Percentiles rank a stretch among this genome's conserved stretches.
phyloP scores from a whole-genome alignment of 202 grass and related monocot species.

The Carex arenaria region DNA sequence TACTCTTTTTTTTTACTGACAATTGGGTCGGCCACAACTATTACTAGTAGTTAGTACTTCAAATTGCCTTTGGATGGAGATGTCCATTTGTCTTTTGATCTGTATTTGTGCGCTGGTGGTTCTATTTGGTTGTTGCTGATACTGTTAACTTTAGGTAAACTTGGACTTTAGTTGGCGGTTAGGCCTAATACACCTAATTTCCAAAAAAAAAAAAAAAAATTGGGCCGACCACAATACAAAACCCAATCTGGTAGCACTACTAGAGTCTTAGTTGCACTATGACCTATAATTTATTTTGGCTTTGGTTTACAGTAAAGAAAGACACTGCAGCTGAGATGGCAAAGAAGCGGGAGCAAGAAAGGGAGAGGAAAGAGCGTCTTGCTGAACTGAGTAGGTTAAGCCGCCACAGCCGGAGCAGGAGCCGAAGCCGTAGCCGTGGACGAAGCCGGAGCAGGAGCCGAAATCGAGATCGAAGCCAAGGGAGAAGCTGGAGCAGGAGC shows the following conservation, averaged over 20 bases:
- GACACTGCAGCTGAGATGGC: conserved; percentile 84
- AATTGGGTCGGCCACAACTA: not conserved
- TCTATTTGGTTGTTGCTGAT: too few species aligned
- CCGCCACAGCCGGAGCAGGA: conserved; percentile 56
- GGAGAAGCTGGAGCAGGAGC: conserved; percentile 62
- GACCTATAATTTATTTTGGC: conserved; percentile 7
- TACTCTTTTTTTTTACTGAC: not conserved
- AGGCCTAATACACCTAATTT: too few species aligned
- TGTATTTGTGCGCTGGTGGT: too few species aligned
- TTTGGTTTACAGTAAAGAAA: conserved; percentile 64
- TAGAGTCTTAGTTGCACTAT: conserved; percentile 18
- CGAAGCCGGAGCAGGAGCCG: conserved; percentile 47
- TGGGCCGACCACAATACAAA: not conserved
- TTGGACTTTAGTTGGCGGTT: too few species aligned
- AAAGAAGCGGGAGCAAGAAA: conserved; percentile 88
- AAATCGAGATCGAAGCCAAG: conserved; percentile 47
- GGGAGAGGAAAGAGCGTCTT: conserved; percentile 73
- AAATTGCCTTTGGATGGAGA: too few species aligned
- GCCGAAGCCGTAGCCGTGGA: conserved; percentile 49
- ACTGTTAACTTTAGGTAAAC: too few species aligned
- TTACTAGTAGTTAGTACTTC: too few species aligned
- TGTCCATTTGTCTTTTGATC: too few species aligned
- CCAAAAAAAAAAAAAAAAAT: not conserved
- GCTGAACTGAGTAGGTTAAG: conserved; percentile 67
- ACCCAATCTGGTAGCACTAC: not conserved